These are phyloP conservation scores for Arabis hirsuta DNA, from an alignment of 345 rosid species.

Conservation along the genomic window DNA sequence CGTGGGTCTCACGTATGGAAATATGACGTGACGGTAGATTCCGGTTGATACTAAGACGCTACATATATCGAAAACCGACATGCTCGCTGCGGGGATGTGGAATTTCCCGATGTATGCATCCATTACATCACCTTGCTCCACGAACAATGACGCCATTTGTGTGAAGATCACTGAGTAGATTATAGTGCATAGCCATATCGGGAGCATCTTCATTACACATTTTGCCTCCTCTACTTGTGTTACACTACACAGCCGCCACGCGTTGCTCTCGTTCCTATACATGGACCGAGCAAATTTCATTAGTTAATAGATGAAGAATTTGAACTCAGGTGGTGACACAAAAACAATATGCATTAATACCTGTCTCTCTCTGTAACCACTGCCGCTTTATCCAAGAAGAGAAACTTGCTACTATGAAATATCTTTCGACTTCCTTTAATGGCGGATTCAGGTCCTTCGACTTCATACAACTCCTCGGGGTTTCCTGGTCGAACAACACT, in stretches of 20 bases:
- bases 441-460: conserved; percentile 67
- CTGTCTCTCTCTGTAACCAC: conserved; percentile 61
- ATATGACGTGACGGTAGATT: conserved; percentile 68
- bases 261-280: conserved; percentile 37
- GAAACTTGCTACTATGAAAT: conserved; percentile 59
- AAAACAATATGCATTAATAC: neutral
- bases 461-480: conserved; percentile 55
- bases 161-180: conserved; percentile 77
- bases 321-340: no score
- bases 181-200: conserved; percentile 75
- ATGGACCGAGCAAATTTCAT: neutral
- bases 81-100: conserved; percentile 88
- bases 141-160: conserved; percentile 75
- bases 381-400: conserved; percentile 89
- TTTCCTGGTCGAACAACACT: conserved; percentile 42
- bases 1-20: conserved; percentile 68
- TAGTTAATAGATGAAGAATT: neutral
- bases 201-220: conserved; percentile 68
- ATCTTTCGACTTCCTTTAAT: conserved; percentile 89
- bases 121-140: conserved; percentile 81
- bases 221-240: conserved; percentile 88
- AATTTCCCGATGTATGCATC: conserved; percentile 55
- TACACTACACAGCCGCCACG: conserved; percentile 84
- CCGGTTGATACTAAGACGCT: conserved; percentile 78
- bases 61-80: conserved; percentile 82